Percentiles rank a stretch among this genome's conserved stretches.
These are phyloP conservation scores for Ceratobasidium sp. DNA, from an alignment of 1,284 basidiomycete genomes.

Conservation along the genomic window DNA sequence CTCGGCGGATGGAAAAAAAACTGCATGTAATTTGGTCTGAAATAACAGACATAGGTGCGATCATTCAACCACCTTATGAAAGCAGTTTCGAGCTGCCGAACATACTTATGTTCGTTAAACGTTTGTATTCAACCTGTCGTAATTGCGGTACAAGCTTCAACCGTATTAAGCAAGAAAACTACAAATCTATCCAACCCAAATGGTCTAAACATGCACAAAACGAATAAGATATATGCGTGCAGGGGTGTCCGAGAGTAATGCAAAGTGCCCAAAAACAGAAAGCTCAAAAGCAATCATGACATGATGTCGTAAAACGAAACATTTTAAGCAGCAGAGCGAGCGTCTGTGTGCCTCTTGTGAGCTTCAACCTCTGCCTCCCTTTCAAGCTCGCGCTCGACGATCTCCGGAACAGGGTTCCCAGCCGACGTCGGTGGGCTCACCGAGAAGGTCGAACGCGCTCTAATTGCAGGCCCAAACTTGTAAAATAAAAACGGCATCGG, in stretches of 20 bases:
- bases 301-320: background rate
- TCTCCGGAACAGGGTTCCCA: slow-evolving; percentile 35
- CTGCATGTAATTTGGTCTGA: no score
- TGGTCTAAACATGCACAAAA: slow-evolving; percentile 22
- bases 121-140: slow-evolving; percentile 9
- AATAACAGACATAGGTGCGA: no score
- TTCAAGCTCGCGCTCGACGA: slow-evolving; percentile 37
- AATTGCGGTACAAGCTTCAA: slow-evolving; percentile 36
- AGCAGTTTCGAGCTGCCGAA: background rate
- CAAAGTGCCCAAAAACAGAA: slow-evolving; percentile 5
- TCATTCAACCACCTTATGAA: background rate
- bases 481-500: slow-evolving; percentile 68
- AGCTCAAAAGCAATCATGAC: slow-evolving; percentile 19
- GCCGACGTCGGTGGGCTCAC: slow-evolving; percentile 31
- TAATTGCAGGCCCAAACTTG: slow-evolving; percentile 39
- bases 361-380: slow-evolving; percentile 39
- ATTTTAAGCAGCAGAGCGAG: slow-evolving; percentile 37
- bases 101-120: background rate
- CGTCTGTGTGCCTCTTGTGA: slow-evolving; percentile 32
- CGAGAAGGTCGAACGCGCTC: slow-evolving; percentile 34
- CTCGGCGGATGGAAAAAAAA: no score
- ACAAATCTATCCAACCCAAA: background rate
- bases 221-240: slow-evolving; percentile 40
- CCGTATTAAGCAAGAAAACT: slow-evolving; percentile 28
- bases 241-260: slow-evolving; percentile 8